Base-by-base conservation (phyloP, 345 rosid genomes). In the Leavenworthia alabamica region DNA sequence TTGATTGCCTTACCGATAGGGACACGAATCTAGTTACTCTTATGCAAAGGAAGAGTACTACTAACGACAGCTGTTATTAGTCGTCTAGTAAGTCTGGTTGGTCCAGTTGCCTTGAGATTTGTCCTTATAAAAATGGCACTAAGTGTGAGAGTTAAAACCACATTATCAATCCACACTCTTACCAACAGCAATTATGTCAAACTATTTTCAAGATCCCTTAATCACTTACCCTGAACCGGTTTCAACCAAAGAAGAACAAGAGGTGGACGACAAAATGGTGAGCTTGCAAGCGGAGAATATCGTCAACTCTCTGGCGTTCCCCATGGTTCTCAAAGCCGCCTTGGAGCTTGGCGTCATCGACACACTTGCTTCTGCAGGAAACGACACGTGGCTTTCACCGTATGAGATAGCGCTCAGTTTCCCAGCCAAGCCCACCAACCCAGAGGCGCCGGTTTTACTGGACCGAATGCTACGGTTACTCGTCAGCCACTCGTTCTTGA, bases 391-490 rank as follows among this genome's bases (percentile, higher is more conserved):
- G 67, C 73, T 87, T 46, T 79, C 86, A 5, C 40, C 82, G 1
- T 73, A 68, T 3, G 75, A 84, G 64, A 79, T 86, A 11, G 77
- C 66, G 8, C 44, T 45, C 12, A 60, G 56, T 26, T 56, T 83
- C 35, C 60, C 75, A 4, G 32, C 22, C 42, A 70, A 70, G 45
- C 72, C 80, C n/a, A 14, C 35, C 8, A 80, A 82, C 69, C 75
- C 75, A 0, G 76, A 81, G 26, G 76, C 89, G 2, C 44, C 83
- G 4, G 12, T 47, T 3, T 80, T 81, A 72, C 70, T 83, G 1
- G 89, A 83, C 47, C 75, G 90, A 39, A 61, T 84, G 15, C 80
- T 82, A 4, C 60, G 78, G 13, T 61, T 83, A 9, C 64, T 81
- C 24, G 81, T 78, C n/a, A 80, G 74, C 77, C 75, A 81, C 60